Evolutionary conservation across 2,329 filamentous ascomycete species (phyloP).

Genomic region (Ophiosphaerella korrae): DNA sequence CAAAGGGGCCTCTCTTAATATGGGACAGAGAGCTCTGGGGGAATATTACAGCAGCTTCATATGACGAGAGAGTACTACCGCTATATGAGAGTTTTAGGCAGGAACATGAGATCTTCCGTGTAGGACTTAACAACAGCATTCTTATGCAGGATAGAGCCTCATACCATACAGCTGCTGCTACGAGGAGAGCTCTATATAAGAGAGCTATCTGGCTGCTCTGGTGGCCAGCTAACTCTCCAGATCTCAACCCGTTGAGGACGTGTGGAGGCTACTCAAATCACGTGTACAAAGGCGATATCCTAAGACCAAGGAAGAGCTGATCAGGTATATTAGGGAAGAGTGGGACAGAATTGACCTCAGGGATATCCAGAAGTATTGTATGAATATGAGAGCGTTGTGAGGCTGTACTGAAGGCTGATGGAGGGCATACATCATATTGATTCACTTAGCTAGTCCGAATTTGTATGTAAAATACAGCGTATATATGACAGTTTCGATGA

Average conservation of each 20-base stretch:
- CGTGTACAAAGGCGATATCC: slow-evolving; percentile 1
- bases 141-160: slow-evolving; percentile 9
- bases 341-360: slow-evolving; percentile 2
- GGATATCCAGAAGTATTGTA: neutral
- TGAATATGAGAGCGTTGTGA: neutral
- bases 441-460: neutral
- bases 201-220: neutral
- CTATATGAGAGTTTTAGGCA: no score
- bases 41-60: no score
- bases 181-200: neutral
- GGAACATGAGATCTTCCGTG: neutral
- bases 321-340: slow-evolving; percentile 5
- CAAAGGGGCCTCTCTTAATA: no score
- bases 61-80: no score
- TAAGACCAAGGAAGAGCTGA: slow-evolving; percentile 5
- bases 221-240: slow-evolving; percentile 6
- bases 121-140: neutral
- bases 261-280: slow-evolving; percentile 7
- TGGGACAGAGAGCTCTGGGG: no score
- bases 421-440: neutral
- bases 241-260: slow-evolving; percentile 13
- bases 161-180: neutral
- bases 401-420: neutral
- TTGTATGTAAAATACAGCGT: slow-evolving; percentile 1
- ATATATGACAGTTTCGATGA: no score